Evolutionary conservation across 2,329 filamentous ascomycete genomes (phyloP).

Genomic region (Trichoderma sp.): DNA sequence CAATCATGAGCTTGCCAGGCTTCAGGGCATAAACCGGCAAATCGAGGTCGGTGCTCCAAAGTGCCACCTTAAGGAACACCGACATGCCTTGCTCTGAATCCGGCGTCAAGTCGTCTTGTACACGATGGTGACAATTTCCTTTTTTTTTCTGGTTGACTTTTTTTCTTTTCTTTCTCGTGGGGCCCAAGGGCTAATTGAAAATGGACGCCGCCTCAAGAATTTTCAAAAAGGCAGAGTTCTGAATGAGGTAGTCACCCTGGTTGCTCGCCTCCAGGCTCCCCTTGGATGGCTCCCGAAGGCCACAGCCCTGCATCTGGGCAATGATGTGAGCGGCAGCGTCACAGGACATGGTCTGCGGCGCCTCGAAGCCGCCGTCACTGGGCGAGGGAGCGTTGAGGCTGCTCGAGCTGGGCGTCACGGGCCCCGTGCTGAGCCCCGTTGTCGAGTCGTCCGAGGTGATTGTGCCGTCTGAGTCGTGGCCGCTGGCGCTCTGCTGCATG

Average conservation of each 20-base stretch:
- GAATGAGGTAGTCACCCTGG: slow-evolving; percentile 39
- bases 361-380: slow-evolving; percentile 30
- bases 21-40: not conserved
- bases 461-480: slow-evolving; percentile 19
- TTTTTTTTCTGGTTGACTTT: not conserved
- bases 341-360: slow-evolving; percentile 42
- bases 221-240: slow-evolving; percentile 42
- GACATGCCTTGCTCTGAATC: slow-evolving; percentile 5
- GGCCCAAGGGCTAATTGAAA: slow-evolving; percentile 16
- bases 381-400: slow-evolving; percentile 28
- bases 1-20: not conserved
- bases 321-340: slow-evolving; percentile 44
- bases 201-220: slow-evolving; percentile 38
- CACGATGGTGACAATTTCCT: not conserved
- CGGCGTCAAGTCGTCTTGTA: not conserved
- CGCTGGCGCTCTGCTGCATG: slow-evolving; percentile 36
- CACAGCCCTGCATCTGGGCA: slow-evolving; percentile 44
- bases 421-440: slow-evolving; percentile 31
- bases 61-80: not conserved
- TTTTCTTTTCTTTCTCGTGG: not conserved
- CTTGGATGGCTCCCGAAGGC: slow-evolving; percentile 36
- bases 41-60: not conserved
- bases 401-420: slow-evolving; percentile 32
- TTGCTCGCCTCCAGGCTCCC: slow-evolving; percentile 38
- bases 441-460: slow-evolving; percentile 33